Evolutionary conservation across 768 basidiomycete species (phyloP), one percentile per base, ranked within the genome.

Genomic region (Podaxis rugospora): DNA sequence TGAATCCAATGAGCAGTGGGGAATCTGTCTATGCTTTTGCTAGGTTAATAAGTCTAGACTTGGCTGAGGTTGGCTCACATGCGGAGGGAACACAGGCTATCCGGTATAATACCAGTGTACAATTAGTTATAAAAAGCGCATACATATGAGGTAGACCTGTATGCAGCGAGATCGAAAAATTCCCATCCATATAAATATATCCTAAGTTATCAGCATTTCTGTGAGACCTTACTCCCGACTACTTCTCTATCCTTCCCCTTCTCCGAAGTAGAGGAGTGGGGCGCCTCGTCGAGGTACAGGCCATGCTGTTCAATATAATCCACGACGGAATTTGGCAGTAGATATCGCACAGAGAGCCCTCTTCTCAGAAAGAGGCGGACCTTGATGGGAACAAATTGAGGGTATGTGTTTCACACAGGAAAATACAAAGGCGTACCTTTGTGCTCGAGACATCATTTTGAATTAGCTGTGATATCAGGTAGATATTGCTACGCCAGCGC

Each of bases 361-460:
- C 90, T 82, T 67, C 90, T 80, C 55, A 93, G 77, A 76, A 92
- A 90, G 32, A 92, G 72, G 36, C 90, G 87, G 65, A 87, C 79
- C 79, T 81, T 56, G 25, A 50, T n/a, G 25, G 14, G 21, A 37
- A 36, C 63, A 52, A 54, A 27, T 28, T 37, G 18, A 63, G 16
- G 60, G 9, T 5, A 32, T 9, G 9, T 7, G 36, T 10, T 40
- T n/a, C 16, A 35, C 40, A 3, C 4, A 39, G 25, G 42, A 32
- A 21, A 53, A 42, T 47, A 23, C 47, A 60, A 14, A 23, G 28
- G 53, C 66, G 16, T 66, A 86, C 93, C 80, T 97, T 98, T 21
- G 95, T 97, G 65, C 92, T 94, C 5, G 93, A 95, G 49, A 98
- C 95, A 70, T 98, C 95, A 70, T 98, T 98, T 76, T 96, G 94